These are phyloP conservation scores for Dactylellina haptotyla DNA, from an alignment of 2,329 filamentous ascomycete genomes.

Conservation along the genomic window DNA sequence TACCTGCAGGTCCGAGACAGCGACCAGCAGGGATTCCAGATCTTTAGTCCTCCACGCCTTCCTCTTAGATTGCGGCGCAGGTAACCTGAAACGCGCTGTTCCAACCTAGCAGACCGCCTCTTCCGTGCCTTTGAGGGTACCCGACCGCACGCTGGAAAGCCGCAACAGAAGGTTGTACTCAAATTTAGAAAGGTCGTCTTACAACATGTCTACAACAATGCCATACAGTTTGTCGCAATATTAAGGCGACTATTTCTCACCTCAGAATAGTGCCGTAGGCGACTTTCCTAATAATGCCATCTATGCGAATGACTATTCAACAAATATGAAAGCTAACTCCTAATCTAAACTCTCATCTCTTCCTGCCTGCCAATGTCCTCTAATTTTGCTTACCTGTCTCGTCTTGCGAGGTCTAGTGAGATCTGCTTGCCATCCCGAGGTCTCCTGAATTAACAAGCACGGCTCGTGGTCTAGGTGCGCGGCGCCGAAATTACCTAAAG, in stretches of 20 bases:
- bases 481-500: constrained; percentile 36
- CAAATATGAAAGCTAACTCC: background rate
- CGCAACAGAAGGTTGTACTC: constrained; percentile 1
- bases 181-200: constrained; percentile 3
- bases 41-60: constrained; percentile 38
- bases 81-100: constrained; percentile 43
- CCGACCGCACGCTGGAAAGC: background rate
- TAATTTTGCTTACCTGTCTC: background rate
- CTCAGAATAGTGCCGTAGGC: constrained; percentile 11
- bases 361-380: background rate
- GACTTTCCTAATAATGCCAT: constrained; percentile 13
- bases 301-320: constrained; percentile 5
- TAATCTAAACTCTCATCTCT: constrained; percentile 11
- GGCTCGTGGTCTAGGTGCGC: constrained; percentile 4
- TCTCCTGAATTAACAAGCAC: constrained; percentile 40
- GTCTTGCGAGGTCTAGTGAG: background rate
- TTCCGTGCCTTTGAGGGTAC: background rate
- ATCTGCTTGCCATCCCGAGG: constrained; percentile 2
- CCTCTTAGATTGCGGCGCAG: constrained; percentile 50
- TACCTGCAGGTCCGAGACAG: constrained; percentile 53
- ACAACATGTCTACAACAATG: constrained; percentile 11
- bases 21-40: constrained; percentile 34
- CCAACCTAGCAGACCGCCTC: constrained; percentile 17
- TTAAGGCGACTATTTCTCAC: background rate
- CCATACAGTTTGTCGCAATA: background rate